Evolutionary conservation across 805 yeast genomes (phyloP).

Genomic region (Saccharomycopsis amapae): DNA sequence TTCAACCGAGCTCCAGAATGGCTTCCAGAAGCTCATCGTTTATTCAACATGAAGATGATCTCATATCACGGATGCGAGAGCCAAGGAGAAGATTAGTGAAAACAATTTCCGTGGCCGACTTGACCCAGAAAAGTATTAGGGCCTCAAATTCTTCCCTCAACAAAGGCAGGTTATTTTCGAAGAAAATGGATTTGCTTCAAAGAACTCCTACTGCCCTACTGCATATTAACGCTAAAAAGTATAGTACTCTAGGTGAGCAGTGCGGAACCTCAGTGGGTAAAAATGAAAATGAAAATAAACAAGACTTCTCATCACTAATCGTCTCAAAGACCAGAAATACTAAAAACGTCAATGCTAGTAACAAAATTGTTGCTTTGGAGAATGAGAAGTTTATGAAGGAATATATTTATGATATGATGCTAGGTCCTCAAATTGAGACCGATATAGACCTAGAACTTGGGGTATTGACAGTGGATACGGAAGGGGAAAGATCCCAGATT

Average conservation of each 20-base stretch:
- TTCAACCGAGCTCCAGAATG: not conserved
- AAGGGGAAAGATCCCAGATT: not conserved
- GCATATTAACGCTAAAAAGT: slow-evolving; percentile 6
- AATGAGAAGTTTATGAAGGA: slow-evolving; percentile 8
- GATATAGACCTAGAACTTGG: no score
- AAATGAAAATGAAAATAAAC: not conserved
- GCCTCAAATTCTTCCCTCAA: slow-evolving; percentile 8
- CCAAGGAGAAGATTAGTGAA: slow-evolving; percentile 6
- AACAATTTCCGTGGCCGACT: slow-evolving; percentile 18
- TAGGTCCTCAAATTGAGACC: not conserved
- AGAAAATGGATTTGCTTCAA: slow-evolving; percentile 8
- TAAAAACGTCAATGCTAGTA: not conserved
- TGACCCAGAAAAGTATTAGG: slow-evolving; percentile 20
- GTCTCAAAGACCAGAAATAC: not conserved
- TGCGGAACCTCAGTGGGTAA: no score
- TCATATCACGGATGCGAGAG: not conserved
- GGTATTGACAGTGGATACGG: no score
- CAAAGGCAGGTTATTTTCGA: slow-evolving; percentile 2
- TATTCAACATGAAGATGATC: slow-evolving; percentile 3
- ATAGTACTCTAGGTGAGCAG: slow-evolving; percentile 11
- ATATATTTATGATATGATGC: slow-evolving; percentile 1
- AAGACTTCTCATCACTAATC: not conserved
- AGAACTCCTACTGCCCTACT: slow-evolving; percentile 13
- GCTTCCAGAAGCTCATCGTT: slow-evolving; percentile 17
- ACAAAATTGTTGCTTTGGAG: slow-evolving; percentile 5